A percentile compares a stretch with the other conserved stretches of the same genome.
Conservation (phyloP, 1,284 basidiomycete genomes). For the Tilletia indica region DNA sequence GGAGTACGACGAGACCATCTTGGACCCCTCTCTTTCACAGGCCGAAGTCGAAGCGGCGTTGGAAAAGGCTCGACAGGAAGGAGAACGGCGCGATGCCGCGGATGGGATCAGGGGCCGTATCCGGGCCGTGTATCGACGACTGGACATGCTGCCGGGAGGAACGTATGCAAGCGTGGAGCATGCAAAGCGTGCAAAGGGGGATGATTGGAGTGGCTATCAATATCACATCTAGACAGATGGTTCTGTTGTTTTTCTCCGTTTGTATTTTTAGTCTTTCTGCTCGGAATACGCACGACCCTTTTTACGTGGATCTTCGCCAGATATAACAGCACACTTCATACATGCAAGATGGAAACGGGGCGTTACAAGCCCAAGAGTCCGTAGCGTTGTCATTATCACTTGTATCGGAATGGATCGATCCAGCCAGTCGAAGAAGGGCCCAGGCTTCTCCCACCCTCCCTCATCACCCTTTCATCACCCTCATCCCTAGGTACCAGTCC, state of each 20-base stretch:
- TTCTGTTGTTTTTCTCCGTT: not conserved
- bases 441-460: too few species aligned
- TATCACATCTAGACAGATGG: conserved; percentile 13
- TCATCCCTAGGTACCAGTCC: too few species aligned
- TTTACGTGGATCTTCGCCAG: too few species aligned
- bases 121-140: conserved; percentile 21
- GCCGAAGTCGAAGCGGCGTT: conserved; percentile 24
- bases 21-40: conserved; percentile 25
- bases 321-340: too few species aligned
- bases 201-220: conserved; percentile 27
- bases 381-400: too few species aligned
- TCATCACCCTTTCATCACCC: too few species aligned
- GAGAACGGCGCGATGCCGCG: conserved; percentile 27
- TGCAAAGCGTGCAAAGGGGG: conserved; percentile 40
- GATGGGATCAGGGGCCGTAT: conserved; percentile 21
- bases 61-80: conserved; percentile 28
- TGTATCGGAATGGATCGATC: too few species aligned
- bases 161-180: conserved; percentile 39
- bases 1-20: conserved; percentile 68
- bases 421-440: too few species aligned
- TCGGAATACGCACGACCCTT: too few species aligned
- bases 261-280: too few species aligned
- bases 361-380: too few species aligned
- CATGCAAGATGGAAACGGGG: too few species aligned
- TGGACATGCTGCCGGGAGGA: conserved; percentile 34